phyloP scores from a whole-genome alignment of 1,284 basidiomycete genomes.

The Heterobasidion parviporum region DNA sequence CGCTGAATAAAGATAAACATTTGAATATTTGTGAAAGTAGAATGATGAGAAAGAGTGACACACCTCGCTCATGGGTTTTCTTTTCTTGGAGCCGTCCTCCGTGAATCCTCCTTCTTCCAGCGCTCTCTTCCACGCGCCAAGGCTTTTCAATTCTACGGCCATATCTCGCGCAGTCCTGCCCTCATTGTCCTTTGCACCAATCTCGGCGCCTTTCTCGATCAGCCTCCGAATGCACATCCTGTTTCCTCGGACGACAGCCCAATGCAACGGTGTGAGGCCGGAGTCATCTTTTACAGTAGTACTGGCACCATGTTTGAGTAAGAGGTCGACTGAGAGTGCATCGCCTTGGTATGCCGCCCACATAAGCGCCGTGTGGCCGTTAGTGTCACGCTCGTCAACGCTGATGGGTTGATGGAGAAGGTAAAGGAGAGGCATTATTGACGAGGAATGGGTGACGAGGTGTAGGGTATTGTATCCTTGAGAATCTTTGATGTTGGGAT shows the following conservation, averaged over 20 bases:
- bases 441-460: slow-evolving; percentile 89
- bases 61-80: slow-evolving; percentile 66
- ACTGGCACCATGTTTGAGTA: slow-evolving; percentile 85
- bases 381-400: slow-evolving; percentile 82
- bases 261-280: slow-evolving; percentile 90
- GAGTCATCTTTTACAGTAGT: slow-evolving; percentile 70
- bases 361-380: slow-evolving; percentile 95
- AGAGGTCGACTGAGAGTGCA: slow-evolving; percentile 86
- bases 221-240: slow-evolving; percentile 79
- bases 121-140: slow-evolving; percentile 83
- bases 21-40: slow-evolving; percentile 2
- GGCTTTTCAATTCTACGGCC: slow-evolving; percentile 87
- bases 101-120: slow-evolving; percentile 80
- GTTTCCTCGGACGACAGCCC: slow-evolving; percentile 98
- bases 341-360: slow-evolving; percentile 99
- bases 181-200: slow-evolving; percentile 75
- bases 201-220: slow-evolving; percentile 78
- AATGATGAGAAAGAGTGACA: slow-evolving; percentile 1
- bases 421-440: slow-evolving; percentile 91
- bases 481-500: slow-evolving; percentile 85
- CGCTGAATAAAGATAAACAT: slow-evolving; percentile 33
- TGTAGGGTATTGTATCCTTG: slow-evolving; percentile 98
- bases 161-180: slow-evolving; percentile 91
- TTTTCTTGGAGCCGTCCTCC: slow-evolving; percentile 65
- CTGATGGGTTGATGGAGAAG: slow-evolving; percentile 87